Base-by-base conservation (phyloP, 805 yeast genomes). In the Spathaspora girioi region DNA sequence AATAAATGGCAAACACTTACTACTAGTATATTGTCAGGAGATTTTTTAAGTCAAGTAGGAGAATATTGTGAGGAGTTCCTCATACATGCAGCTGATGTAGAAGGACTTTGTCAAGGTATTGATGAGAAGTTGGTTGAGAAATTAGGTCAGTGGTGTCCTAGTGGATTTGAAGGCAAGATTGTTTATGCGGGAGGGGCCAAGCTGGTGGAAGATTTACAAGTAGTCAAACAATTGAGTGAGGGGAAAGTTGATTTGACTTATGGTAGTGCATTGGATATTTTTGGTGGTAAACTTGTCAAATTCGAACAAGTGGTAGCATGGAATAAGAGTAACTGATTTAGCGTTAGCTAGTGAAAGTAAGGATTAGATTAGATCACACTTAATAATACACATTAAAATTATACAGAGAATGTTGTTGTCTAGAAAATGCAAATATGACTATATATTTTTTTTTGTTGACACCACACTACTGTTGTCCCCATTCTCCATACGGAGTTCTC, bases 111-210 rank as follows among this genome's bases (percentile, higher is more conserved):
- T 66, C 79, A 82, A 42, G 99, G 99, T 0, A 88, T 94, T 32
- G 99, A 94, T 62, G 84, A 84, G 62, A 80, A 83, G 15, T 73
- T 94, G 43, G 97, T 94, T 5, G 51, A 53, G 26, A 78, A 78
- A 50, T 71, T 94, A 41, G 90, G 90, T 19, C 82, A 85, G 57
- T 94, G 98, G 98, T 78, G 83, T 56, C 79, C 78, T 2, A 19
- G 49, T 0, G 77, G 75, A 1, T 73, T 73, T 50, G 80, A 78
- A 26, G 76, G 88, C 1, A 91, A 87, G 32, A 82, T 89, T 4
- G 96, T 93, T 2, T 94, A 94, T 66, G 99, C 99, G 29, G 99
- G 99, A 12, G 99, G 99, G 3, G 99, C 97, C 23, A 85, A 82
- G 59, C 79, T 80, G 64, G 63, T 88, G 0, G 66, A 69, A 0